phyloP scores from a whole-genome alignment of 177 flowering plant species.

The Telopea speciosissima region DNA sequence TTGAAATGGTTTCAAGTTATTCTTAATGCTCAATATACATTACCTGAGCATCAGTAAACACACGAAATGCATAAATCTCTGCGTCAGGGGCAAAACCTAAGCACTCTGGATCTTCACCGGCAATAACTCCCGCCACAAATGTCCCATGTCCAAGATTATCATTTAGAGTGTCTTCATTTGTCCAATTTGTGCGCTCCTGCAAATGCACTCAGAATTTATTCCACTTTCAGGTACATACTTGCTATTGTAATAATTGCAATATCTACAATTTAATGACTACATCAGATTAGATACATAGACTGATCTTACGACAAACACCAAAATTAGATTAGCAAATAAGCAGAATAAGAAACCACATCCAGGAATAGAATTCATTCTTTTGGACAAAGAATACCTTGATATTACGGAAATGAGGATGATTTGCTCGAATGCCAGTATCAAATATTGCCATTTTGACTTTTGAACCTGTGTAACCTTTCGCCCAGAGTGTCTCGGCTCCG shows the following conservation, averaged over 20 bases:
- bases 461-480: constrained; percentile 78
- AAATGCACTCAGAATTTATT: constrained; percentile 1
- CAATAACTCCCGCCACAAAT: constrained; percentile 97
- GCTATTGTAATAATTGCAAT: neutral
- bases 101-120: constrained; percentile 88
- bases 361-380: neutral
- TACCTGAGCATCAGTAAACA: constrained; percentile 99
- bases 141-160: constrained; percentile 99
- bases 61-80: constrained; percentile 95
- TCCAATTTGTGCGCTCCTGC: constrained; percentile 98
- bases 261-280: neutral
- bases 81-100: constrained; percentile 98
- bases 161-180: constrained; percentile 89
- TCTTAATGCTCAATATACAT: constrained; percentile 25
- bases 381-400: constrained; percentile 54
- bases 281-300: neutral
- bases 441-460: constrained; percentile 98
- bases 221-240: neutral
- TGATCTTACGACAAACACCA: neutral
- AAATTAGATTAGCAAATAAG: neutral
- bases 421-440: constrained; percentile 89
- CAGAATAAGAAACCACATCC: neutral
- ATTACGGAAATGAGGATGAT: constrained; percentile 96
- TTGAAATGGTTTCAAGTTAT: neutral
- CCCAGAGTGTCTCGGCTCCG: constrained; percentile 90